Evolutionary conservation across 306 rosid genomes (phyloP), one percentile per base, ranked within the genome.

Genomic region (Cicer chorassanicum): DNA sequence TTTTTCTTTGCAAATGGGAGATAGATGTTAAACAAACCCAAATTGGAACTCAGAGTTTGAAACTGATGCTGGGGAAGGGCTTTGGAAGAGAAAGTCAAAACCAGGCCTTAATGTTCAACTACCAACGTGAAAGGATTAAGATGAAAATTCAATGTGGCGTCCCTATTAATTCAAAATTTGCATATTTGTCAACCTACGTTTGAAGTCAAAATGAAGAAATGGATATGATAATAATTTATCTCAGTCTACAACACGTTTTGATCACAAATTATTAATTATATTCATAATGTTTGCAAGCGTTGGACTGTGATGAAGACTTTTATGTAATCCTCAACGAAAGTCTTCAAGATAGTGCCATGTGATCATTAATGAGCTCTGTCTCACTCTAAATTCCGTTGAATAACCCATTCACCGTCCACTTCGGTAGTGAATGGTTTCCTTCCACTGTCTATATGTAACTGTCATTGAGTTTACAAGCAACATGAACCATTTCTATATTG

Each of bases 401-500:
- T 16, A 56, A 4, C 54, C 16, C 39, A 29, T 16, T 11, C 13
- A 75, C 55, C 65, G 36, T 61, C 48, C 39, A 45, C 44, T n/a
- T 73, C 69, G 1, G 16, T 43, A 43, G 40, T 43, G 41, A 66
- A 66, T 1, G 16, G 40, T 29, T 29, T 29, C 36, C 55, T 49
- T 49, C 2, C 55, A 49, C 14, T 66, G 45, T 66, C 40, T 29
- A 70, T 40, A 49, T 55, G 29, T 65, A 41, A 15, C 46, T 4
- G 40, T 65, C 53, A 9, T 65, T 65, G 38, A 1, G 65, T 59
- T 59, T 59, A 41, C 16, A 11, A 59, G 65, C 42, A 36, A 59
- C 42, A 59, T 41, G 12, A 10, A 38, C 6, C 42, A 59, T 64
- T 40, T 34, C 3, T 40, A 15, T 10, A 15, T 18, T 38, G 4